phyloP scores from a whole-genome alignment of 1,139 yeast genomes.

The Sugiyamaella pinicola region DNA sequence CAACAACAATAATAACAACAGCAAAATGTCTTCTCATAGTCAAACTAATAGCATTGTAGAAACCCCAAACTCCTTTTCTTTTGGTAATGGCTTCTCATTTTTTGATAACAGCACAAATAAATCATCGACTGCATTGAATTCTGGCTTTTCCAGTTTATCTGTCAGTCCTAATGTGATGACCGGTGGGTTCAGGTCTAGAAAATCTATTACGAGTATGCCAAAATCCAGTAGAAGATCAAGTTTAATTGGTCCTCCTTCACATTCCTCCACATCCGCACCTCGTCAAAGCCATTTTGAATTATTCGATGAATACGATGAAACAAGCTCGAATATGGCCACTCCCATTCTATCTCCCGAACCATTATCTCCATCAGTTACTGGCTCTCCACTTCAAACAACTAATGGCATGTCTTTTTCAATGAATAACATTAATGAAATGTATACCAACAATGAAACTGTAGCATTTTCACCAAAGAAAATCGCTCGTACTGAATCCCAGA shows the following conservation, averaged over 20 bases:
- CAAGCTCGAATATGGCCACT: conserved; percentile 26
- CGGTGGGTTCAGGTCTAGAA: conserved; percentile 17
- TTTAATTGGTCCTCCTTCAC: conserved; percentile 3
- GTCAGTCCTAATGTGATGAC: conserved; percentile 26
- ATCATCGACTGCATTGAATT: conserved; percentile 11
- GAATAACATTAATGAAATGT: conserved; percentile 22
- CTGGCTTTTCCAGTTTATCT: conserved; percentile 23
- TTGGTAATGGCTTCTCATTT: conserved; percentile 20
- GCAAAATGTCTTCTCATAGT: not conserved
- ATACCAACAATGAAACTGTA: conserved; percentile 4
- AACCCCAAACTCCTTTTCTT: conserved; percentile 16
- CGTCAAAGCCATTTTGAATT: conserved; percentile 30
- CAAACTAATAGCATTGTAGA: conserved; percentile 2
- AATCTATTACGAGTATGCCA: conserved; percentile 4
- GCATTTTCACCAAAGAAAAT: conserved; percentile 31
- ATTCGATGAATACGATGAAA: conserved; percentile 31
- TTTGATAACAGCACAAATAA: conserved; percentile 14
- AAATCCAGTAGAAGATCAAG: conserved; percentile 15
- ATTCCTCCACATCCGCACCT: not conserved
- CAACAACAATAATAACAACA: not conserved
- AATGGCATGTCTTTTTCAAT: conserved; percentile 20
- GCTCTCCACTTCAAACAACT: conserved; percentile 22
- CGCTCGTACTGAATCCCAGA: conserved; percentile 35
- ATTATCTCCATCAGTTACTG: conserved; percentile 23
- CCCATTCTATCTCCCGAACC: conserved; percentile 34